Evolutionary conservation across 768 basidiomycete species (phyloP), one percentile per base, ranked within the genome.

Genomic region (Tricholoma terreum): DNA sequence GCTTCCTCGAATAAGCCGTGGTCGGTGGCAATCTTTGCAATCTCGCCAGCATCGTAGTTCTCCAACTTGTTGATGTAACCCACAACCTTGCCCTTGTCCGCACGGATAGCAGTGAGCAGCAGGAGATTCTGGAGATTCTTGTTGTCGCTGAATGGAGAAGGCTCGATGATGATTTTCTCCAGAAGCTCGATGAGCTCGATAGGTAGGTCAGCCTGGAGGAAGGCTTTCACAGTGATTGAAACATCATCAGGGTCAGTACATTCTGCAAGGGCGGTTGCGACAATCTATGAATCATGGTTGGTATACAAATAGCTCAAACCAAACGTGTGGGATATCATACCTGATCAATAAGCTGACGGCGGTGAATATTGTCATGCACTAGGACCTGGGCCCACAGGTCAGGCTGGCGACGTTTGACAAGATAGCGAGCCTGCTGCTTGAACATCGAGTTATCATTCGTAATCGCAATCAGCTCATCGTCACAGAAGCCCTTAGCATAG

Each of bases 401-500:
- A 14, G 90, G 85, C 60, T 92, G 87, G 60, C 97, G 92, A 64
- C 97, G 88, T 75, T 95, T 97, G 68, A 98, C 92, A 57, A 99
- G 85, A 75, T 99, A 99, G 27, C 97, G 89, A 52, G 97, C 92
- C 73, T 98, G 97, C 67, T 99, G 96, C 75, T 98, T 99, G 84
- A 95, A 99, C 97, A 99, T 99, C 11, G 94, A 88, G 77, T 99
- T 99, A 63, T 96, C 95, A 69, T 98, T 98, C 49, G 97, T 98
- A 71, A 99, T 96, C 19, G 85, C 72, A 67, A 99, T 95, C 58
- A 99, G 83, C 73, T 99, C 97, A 5, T 98, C 94, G 62, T 99
- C 97, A 69, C 97, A 99, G 73, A 98, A 90, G 56, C 97, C 97
- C 71, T 98, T 98, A 35, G 97, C 97, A 68, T 98, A 99, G 0